These are phyloP conservation scores for Quercus variabilis DNA, from an alignment of 306 rosid genomes.

Conservation along the genomic window DNA sequence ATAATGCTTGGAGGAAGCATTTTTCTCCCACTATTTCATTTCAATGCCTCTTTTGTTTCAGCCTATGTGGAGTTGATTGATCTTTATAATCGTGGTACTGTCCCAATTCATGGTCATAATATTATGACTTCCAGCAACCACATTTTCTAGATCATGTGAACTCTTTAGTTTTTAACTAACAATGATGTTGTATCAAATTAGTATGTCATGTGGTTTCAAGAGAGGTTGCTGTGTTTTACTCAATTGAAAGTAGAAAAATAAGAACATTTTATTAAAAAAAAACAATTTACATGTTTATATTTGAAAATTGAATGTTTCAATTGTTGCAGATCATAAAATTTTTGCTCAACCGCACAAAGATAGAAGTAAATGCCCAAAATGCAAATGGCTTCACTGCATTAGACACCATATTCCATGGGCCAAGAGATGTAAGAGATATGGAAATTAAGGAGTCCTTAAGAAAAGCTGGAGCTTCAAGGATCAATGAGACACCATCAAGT, in stretches of 20 bases:
- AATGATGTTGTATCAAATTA: no score
- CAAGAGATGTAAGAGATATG: conserved; percentile 27
- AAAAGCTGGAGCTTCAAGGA: conserved; percentile 11
- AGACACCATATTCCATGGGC: conserved; percentile 14
- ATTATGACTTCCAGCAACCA: no score
- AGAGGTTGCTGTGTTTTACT: no score
- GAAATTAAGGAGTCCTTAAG: conserved; percentile 20
- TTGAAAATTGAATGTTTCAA: background rate
- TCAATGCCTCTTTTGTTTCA: background rate
- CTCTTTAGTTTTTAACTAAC: no score
- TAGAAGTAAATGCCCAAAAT: conserved; percentile 27
- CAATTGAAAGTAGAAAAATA: no score
- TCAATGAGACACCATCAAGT: background rate
- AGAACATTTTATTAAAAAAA: no score
- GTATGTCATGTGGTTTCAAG: no score
- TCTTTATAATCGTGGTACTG: background rate
- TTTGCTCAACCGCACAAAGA: conserved; percentile 14
- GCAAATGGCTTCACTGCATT: conserved; percentile 23
- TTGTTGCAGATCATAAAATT: conserved; percentile 23
- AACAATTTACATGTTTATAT: no score
- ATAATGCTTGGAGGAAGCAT: background rate
- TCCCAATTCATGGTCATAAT: background rate
- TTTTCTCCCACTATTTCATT: background rate
- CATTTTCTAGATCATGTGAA: no score
- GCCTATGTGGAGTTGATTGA: background rate